Evolutionary conservation across 805 yeast genomes (phyloP).

Genomic region (Priceomyces castillae): DNA sequence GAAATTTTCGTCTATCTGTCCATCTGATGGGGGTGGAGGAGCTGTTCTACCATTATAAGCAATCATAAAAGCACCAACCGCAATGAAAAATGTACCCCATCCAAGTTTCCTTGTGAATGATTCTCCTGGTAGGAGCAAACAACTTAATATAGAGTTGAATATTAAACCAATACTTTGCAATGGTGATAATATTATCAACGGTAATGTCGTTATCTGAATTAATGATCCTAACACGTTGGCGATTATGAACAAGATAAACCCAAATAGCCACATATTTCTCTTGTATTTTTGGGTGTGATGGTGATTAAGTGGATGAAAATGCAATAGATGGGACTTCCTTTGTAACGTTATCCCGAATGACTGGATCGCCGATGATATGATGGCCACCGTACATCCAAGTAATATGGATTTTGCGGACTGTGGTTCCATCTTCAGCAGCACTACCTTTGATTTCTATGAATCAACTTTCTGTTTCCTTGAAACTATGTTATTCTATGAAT

Average conservation of each 20-base stretch:
- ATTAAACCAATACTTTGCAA: conserved; percentile 86
- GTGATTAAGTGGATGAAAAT: conserved; percentile 23
- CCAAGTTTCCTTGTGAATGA: conserved; percentile 56
- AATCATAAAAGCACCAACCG: conserved; percentile 71
- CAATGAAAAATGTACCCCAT: conserved; percentile 64
- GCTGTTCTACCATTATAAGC: conserved; percentile 65
- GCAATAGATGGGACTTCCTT: conserved; percentile 66
- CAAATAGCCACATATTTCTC: conserved; percentile 69
- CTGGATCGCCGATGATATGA: conserved; percentile 74
- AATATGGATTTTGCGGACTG: conserved; percentile 26
- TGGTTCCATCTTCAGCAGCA: conserved; percentile 2
- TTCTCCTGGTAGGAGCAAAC: conserved; percentile 66
- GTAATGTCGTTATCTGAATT: conserved; percentile 80
- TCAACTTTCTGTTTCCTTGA: too few relatives aligned
- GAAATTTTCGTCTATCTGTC: conserved; percentile 31
- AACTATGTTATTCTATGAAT: too few relatives aligned
- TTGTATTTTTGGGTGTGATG: conserved; percentile 35
- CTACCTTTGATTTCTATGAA: not conserved
- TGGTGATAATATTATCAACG: conserved; percentile 76
- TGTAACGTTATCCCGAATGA: conserved; percentile 81
- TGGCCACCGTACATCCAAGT: conserved; percentile 67
- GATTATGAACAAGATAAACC: conserved; percentile 64
- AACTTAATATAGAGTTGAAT: conserved; percentile 71
- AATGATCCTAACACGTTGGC: conserved; percentile 79
- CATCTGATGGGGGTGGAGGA: conserved; percentile 19